Evolutionary conservation across 805 yeast genomes (phyloP).

Genomic region (Suhomyces kilbournensis): DNA sequence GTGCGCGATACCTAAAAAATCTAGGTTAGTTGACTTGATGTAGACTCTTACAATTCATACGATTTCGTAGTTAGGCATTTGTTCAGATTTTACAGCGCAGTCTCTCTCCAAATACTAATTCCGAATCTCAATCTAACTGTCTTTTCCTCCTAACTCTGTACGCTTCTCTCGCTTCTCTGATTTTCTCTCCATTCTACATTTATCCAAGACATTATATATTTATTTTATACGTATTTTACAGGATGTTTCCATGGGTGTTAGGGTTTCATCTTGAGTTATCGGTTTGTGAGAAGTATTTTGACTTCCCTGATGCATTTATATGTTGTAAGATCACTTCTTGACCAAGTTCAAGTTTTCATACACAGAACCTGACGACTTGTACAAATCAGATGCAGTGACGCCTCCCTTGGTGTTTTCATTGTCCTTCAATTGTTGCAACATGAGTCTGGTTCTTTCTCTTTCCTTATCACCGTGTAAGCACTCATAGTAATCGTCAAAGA

Average conservation of each 20-base stretch:
- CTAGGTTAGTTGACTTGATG: not conserved
- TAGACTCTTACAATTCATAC: not conserved
- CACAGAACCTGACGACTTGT: conserved; percentile 38
- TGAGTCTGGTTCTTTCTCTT: conserved; percentile 43
- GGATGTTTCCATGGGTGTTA: not conserved
- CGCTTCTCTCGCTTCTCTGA: not conserved
- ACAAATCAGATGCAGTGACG: conserved; percentile 42
- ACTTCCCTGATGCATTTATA: not conserved
- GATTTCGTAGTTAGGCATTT: not conserved
- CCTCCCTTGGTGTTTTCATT: conserved; percentile 41
- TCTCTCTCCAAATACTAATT: too few species aligned
- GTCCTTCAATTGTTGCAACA: conserved; percentile 46
- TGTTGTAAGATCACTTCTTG: conserved; percentile 6
- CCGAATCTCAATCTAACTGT: too few species aligned
- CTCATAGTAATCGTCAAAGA: conserved; percentile 45
- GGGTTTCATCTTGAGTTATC: not conserved
- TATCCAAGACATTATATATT: not conserved
- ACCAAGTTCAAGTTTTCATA: conserved; percentile 45
- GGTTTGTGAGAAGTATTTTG: not conserved
- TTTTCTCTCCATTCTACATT: not conserved
- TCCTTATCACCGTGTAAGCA: conserved; percentile 47
- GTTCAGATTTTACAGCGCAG: too few species aligned
- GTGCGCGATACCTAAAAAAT: not conserved
- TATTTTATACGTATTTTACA: conserved; percentile 1
- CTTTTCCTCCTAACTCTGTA: too few species aligned